Conservation (phyloP, 352 stramenopile species). For the Blastocystis sp. region DNA sequence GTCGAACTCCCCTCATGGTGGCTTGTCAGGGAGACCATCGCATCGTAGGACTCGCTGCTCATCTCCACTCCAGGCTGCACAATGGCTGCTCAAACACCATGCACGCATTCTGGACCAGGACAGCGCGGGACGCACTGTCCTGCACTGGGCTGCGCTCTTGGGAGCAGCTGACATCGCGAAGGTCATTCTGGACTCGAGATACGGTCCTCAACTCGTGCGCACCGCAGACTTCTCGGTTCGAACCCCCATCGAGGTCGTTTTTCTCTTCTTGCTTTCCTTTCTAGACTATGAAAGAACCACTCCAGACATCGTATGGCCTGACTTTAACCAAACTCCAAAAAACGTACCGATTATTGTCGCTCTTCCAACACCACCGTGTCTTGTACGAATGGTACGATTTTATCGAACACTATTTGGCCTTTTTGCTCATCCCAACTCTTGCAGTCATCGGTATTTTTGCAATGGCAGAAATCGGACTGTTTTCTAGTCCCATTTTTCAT, state of each 20-base stretch:
- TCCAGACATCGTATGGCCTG: background rate
- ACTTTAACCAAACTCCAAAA: background rate
- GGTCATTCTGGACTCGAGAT: constrained; percentile 12
- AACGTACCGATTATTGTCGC: background rate
- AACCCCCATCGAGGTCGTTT: background rate
- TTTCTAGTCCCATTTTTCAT: background rate
- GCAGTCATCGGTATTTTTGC: background rate
- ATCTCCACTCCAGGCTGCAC: background rate
- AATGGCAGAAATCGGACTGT: background rate
- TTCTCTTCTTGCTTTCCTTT: background rate
- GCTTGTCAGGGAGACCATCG: background rate
- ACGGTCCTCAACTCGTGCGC: constrained; percentile 20
- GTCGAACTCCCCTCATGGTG: constrained; percentile 41
- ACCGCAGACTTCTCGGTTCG: constrained; percentile 35
- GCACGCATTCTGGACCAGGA: constrained; percentile 49
- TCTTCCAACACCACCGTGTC: background rate
- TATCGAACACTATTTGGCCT: constrained; percentile 27
- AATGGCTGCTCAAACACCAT: constrained; percentile 28
- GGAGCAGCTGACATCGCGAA: background rate
- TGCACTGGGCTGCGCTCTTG: background rate
- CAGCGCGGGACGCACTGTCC: constrained; percentile 6
- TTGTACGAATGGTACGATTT: constrained; percentile 7
- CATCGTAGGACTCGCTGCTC: background rate
- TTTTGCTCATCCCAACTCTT: background rate
- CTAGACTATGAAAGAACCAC: background rate